phyloP scores from a whole-genome alignment of 805 yeast species.

The Kazachstania africana region DNA sequence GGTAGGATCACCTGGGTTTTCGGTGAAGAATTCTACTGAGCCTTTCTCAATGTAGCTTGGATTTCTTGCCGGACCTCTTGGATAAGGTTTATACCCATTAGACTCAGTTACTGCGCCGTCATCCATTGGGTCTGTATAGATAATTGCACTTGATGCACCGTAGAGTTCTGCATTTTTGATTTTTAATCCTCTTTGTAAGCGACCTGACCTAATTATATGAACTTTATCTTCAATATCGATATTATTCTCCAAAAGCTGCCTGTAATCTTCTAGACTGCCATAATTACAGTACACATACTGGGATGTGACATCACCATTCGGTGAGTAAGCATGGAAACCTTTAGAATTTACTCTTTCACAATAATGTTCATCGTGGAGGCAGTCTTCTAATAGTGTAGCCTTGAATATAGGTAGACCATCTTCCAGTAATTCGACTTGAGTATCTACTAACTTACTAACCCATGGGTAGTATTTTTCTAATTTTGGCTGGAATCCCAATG shows the following conservation, averaged over 20 bases:
- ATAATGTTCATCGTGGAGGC: constrained; percentile 31
- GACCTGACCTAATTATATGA: constrained; percentile 44
- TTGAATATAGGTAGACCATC: constrained; percentile 31
- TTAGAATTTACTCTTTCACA: constrained; percentile 27
- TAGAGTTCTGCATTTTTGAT: constrained; percentile 47
- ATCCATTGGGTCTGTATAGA: constrained; percentile 34
- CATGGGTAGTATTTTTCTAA: constrained; percentile 47
- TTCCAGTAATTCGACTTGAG: constrained; percentile 26
- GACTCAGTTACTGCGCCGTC: constrained; percentile 44
- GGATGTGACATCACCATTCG: constrained; percentile 48
- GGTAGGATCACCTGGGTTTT: constrained; percentile 67
- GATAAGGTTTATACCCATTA: constrained; percentile 47
- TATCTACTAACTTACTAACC: constrained; percentile 40
- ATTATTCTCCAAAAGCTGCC: constrained; percentile 26
- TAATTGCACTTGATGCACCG: constrained; percentile 53
- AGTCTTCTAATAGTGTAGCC: constrained; percentile 42
- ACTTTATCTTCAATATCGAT: constrained; percentile 43
- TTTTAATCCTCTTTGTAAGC: constrained; percentile 41
- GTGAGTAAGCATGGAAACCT: constrained; percentile 54
- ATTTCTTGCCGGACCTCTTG: constrained; percentile 56
- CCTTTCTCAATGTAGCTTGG: constrained; percentile 51
- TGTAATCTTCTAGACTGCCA: constrained; percentile 47
- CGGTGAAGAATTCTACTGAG: constrained; percentile 44
- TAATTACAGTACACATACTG: constrained; percentile 49
- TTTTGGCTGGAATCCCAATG: constrained; percentile 39